A percentile compares a stretch with the other conserved stretches of the same genome.
Conservation (phyloP, 208 protist species). For the Naegleria fowleri region DNA sequence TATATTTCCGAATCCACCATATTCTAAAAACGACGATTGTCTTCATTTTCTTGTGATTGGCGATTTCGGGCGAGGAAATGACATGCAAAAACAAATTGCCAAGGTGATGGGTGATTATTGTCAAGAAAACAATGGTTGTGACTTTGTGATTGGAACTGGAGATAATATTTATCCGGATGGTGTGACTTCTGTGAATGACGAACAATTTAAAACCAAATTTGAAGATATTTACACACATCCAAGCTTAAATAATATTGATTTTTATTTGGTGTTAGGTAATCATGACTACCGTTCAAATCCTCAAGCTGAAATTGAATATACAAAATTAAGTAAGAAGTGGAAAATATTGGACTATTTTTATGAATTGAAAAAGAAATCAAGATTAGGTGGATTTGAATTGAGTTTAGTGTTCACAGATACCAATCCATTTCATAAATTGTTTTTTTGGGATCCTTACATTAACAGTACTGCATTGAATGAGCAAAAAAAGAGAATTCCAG, state of each 20-base stretch:
- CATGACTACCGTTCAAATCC: background rate
- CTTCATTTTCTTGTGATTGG: constrained; percentile 21
- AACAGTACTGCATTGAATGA: background rate
- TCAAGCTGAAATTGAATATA: background rate
- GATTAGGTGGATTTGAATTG: background rate
- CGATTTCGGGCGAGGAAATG: background rate
- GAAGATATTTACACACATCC: constrained; percentile 20
- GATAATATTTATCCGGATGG: constrained; percentile 16
- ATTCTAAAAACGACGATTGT: background rate
- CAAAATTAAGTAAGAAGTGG: background rate
- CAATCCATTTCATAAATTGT: background rate
- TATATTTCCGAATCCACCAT: background rate
- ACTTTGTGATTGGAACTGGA: constrained; percentile 19
- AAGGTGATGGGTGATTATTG: constrained; percentile 10
- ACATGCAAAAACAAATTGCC: background rate
- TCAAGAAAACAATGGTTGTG: background rate
- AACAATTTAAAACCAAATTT: constrained; percentile 14
- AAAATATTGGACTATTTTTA: background rate
- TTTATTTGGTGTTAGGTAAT: constrained; percentile 9
- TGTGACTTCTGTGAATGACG: background rate
- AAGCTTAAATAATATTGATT: background rate
- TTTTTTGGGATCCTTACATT: background rate
- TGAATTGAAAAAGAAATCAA: background rate
- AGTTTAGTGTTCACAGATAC: background rate
- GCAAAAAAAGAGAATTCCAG: background rate